A percentile compares a stretch with the other conserved stretches of the same genome.
phyloP scores from a whole-genome alignment of 495 filamentous ascomycete species.

The Podospora pseudoanserina region DNA sequence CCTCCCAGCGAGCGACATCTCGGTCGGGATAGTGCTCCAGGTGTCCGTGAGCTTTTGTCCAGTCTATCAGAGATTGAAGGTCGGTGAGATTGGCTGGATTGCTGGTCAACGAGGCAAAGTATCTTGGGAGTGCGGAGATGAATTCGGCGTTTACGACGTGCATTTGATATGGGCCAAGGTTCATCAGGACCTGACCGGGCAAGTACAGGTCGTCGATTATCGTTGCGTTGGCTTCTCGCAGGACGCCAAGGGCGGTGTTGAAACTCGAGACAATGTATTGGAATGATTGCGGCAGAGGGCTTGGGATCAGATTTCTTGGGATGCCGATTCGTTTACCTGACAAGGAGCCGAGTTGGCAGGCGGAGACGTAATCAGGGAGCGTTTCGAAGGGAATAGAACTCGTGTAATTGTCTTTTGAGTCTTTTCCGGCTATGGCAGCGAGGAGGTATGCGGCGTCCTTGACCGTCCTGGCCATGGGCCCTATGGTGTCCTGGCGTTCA shows the following conservation, averaged over 20 bases:
- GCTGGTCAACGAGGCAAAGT: slow-evolving; percentile 42
- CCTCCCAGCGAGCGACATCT: slow-evolving; percentile 39
- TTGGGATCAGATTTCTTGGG: slow-evolving; percentile 38
- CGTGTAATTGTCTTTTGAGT: slow-evolving; percentile 48
- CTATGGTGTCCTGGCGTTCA: slow-evolving; percentile 62
- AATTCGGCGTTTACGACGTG: slow-evolving; percentile 39
- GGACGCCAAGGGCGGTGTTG: not conserved
- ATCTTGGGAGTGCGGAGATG: slow-evolving; percentile 39
- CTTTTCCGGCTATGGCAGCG: slow-evolving; percentile 56
- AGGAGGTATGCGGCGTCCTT: slow-evolving; percentile 65
- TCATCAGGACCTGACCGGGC: slow-evolving; percentile 3
- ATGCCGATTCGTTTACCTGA: slow-evolving; percentile 64
- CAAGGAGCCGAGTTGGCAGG: slow-evolving; percentile 52
- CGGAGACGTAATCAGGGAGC: slow-evolving; percentile 44
- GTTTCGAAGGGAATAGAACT: slow-evolving; percentile 38
- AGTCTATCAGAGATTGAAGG: slow-evolving; percentile 32
- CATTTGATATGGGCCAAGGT: slow-evolving; percentile 4
- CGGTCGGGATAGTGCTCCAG: slow-evolving; percentile 30
- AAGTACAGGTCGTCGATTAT: slow-evolving; percentile 8
- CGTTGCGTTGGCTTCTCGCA: not conserved
- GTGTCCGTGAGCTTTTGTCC: slow-evolving; percentile 25
- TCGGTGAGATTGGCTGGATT: slow-evolving; percentile 48
- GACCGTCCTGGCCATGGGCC: slow-evolving; percentile 57
- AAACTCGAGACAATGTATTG: not conserved
- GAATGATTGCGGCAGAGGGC: not conserved